Conservation (phyloP, 148 eudicot genomes). For the Rhododendron kiyosumense region DNA sequence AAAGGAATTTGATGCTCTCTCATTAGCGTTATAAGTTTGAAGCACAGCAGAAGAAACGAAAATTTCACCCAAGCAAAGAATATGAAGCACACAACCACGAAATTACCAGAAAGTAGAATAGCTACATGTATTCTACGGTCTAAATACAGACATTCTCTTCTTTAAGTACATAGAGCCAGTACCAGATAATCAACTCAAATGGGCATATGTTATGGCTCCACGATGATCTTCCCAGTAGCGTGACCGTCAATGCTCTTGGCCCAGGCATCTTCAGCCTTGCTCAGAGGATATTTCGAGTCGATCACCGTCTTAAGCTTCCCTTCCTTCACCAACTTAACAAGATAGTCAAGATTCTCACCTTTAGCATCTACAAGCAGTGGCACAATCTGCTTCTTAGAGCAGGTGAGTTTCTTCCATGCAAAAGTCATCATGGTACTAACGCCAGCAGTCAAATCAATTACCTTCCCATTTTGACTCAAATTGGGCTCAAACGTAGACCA, state of each 20-base stretch:
- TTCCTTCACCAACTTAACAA: constrained; percentile 49
- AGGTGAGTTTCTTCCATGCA: constrained; percentile 35
- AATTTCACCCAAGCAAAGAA: neutral
- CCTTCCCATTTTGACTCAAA: constrained; percentile 42
- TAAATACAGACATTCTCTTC: neutral
- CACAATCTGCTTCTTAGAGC: constrained; percentile 43
- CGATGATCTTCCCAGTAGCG: constrained; percentile 59
- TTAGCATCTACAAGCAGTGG: constrained; percentile 26
- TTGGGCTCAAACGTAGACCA: constrained; percentile 53
- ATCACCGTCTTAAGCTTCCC: constrained; percentile 48
- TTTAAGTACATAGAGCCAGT: neutral
- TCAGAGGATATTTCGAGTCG: constrained; percentile 38
- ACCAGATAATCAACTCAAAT: neutral
- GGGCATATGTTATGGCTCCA: constrained; percentile 20
- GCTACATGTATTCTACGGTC: neutral
- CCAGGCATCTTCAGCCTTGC: constrained; percentile 60
- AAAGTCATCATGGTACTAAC: constrained; percentile 23
- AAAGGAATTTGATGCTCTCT: neutral
- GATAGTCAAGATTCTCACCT: constrained; percentile 28
- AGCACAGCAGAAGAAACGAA: neutral
- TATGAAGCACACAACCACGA: neutral
- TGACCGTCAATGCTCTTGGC: constrained; percentile 50
- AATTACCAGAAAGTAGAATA: neutral
- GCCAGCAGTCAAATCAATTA: constrained; percentile 42
- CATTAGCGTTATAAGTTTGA: neutral